Percentiles rank a stretch among this genome's conserved stretches.
phyloP scores from a whole-genome alignment of 306 rosid genomes.

The Inga leiocalycina region DNA sequence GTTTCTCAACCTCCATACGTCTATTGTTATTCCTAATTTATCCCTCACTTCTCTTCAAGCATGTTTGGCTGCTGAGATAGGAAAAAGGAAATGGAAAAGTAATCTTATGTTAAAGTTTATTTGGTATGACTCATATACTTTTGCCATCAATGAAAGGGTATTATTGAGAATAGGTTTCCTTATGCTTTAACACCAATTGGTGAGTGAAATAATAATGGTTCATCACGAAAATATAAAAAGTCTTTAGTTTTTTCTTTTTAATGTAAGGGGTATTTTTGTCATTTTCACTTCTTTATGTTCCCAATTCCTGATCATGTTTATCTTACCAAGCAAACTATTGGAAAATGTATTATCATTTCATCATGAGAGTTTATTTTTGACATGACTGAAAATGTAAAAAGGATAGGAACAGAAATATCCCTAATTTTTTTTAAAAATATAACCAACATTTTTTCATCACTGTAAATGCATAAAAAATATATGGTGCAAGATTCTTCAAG shows the following conservation, averaged over 20 bases:
- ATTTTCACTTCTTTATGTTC: not conserved
- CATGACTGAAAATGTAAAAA: too few species aligned
- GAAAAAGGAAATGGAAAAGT: not conserved
- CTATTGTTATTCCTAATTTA: not conserved
- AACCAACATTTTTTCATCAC: too few species aligned
- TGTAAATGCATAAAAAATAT: too few species aligned
- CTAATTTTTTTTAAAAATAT: too few species aligned
- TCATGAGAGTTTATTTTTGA: too few species aligned
- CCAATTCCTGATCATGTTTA: not conserved
- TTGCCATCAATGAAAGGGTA: not conserved
- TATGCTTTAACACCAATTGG: not conserved
- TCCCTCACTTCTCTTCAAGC: not conserved
- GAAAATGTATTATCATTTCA: too few species aligned
- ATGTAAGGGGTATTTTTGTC: not conserved
- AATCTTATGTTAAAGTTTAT: not conserved
- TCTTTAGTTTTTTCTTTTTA: not conserved
- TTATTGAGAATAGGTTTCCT: not conserved
- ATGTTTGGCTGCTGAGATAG: not conserved
- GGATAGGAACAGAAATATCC: too few species aligned
- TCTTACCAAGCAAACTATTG: not conserved
- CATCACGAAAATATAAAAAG: not conserved
- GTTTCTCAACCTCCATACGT: conserved; percentile 5
- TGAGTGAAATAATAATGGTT: not conserved
- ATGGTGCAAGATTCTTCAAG: too few species aligned
- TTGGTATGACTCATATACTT: not conserved